phyloP scores from a whole-genome alignment of 768 basidiomycete genomes.

The Pleurotus sapidus region DNA sequence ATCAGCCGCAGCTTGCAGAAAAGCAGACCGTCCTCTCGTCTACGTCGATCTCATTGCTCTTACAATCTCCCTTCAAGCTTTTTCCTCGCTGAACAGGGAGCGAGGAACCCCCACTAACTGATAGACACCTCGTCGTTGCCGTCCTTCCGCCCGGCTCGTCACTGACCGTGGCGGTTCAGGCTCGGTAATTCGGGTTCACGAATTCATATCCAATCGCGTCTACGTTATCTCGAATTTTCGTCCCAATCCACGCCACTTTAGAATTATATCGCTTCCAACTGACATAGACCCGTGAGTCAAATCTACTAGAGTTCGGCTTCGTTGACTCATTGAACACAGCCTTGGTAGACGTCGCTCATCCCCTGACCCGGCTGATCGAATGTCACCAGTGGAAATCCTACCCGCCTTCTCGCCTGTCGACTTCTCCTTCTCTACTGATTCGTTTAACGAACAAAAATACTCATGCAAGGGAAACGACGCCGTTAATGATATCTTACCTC shows the following conservation, averaged over 20 bases:
- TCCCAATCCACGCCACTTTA: too few species aligned
- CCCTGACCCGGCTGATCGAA: constrained; percentile 28
- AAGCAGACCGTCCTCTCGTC: constrained; percentile 11
- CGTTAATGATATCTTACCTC: constrained; percentile 33
- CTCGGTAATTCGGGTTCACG: constrained; percentile 57
- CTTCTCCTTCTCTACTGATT: constrained; percentile 22
- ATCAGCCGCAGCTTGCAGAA: background rate
- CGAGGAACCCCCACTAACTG: constrained; percentile 65
- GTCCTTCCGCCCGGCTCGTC: constrained; percentile 61
- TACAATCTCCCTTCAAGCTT: constrained; percentile 41
- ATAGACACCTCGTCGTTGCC: constrained; percentile 45
- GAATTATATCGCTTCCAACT: background rate
- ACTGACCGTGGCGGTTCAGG: constrained; percentile 74
- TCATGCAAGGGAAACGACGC: constrained; percentile 55
- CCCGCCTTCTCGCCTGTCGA: constrained; percentile 31
- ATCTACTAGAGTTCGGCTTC: background rate
- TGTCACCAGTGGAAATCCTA: constrained; percentile 60
- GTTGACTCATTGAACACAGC: constrained; percentile 8
- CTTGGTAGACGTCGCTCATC: constrained; percentile 14
- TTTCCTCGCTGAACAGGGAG: constrained; percentile 69
- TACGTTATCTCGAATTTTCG: constrained; percentile 15
- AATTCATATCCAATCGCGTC: constrained; percentile 19
- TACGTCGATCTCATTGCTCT: constrained; percentile 13
- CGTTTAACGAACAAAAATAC: constrained; percentile 21
- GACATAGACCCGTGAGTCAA: constrained; percentile 5